Evolutionary conservation across 2,329 filamentous ascomycete genomes (phyloP), one percentile per base, ranked within the genome.

Genomic region (Reticulascus tulasneorum): DNA sequence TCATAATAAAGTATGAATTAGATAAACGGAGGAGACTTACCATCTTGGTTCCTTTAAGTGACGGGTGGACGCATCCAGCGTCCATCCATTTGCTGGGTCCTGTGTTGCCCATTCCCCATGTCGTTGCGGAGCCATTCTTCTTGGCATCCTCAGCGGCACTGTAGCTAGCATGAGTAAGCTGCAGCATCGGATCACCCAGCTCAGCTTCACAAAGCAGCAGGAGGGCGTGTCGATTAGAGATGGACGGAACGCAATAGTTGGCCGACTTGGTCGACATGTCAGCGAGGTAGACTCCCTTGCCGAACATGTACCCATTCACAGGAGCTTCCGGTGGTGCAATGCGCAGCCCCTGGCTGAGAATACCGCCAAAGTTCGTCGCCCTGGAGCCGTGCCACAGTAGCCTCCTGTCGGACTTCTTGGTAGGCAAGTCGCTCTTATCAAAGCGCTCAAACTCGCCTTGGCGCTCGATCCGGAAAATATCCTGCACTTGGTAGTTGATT

Each of bases 331-430:
- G 83, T 0, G 89, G 89, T 7, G 89, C 89, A 47, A 94, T 94
- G n/a, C 87, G 84, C 7, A 95, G 74, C 46, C 89, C 89, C 59
- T 94, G 86, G 38, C 80, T 84, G 26, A 94, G 75, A 40, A 95
- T 95, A 53, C 88, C 89, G 52, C 84, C 87, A 47, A 82, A 94
- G 57, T 94, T 94, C 34, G 86, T 93, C 21, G 73, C 75, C 22
- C 87, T 80, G 12, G 85, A 90, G 12, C 89, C 88, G 55, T 94
- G 89, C 89, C 89, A 95, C 4, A 95, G 71, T 2, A 94, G 77
- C 13, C 86, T 79, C 17, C 84, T 77, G 54, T 93, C 77, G 30
- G 74, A 75, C n/a, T 71, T 63, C 9, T 69, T 55, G 30, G 72
- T 70, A 16, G 74, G 59, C 41, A 70, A 81, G 7, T 56, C 35